These are phyloP conservation scores for Aspergillus indologenus DNA, from an alignment of 495 filamentous ascomycete genomes.

Conservation along the genomic window DNA sequence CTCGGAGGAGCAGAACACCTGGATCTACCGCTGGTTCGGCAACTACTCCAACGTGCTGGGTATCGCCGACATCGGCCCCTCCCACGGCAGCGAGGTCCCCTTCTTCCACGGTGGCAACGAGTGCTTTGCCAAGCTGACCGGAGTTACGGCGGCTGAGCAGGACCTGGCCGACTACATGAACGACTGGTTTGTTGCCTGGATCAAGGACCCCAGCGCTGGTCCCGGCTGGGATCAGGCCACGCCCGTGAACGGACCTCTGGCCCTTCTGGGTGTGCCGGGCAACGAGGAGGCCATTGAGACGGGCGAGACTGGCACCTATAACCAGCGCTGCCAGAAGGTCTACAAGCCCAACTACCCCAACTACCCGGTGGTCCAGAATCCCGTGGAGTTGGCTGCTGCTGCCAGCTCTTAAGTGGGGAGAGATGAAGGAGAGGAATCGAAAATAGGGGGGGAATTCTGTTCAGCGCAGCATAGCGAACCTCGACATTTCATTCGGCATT, in stretches of 20 bases:
- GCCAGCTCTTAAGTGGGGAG: slow-evolving; percentile 2
- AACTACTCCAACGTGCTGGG: slow-evolving; percentile 23
- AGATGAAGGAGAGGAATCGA: background rate
- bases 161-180: slow-evolving; percentile 26
- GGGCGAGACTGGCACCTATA: slow-evolving; percentile 22
- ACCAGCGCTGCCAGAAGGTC: slow-evolving; percentile 22
- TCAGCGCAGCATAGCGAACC: too few relatives aligned
- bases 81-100: slow-evolving; percentile 28
- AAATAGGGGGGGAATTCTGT: background rate
- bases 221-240: slow-evolving; percentile 22
- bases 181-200: slow-evolving; percentile 26
- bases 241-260: slow-evolving; percentile 24
- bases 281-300: slow-evolving; percentile 21
- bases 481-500: too few relatives aligned
- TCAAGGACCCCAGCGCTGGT: slow-evolving; percentile 23
- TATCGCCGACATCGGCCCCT: slow-evolving; percentile 19
- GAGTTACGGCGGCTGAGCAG: slow-evolving; percentile 22
- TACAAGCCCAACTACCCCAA: slow-evolving; percentile 21
- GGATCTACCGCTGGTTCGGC: slow-evolving; percentile 31
- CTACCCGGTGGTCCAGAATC: slow-evolving; percentile 25
- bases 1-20: slow-evolving; percentile 21
- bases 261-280: slow-evolving; percentile 21
- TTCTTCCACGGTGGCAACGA: slow-evolving; percentile 32
- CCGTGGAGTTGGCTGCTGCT: slow-evolving; percentile 15
- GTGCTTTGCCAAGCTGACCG: slow-evolving; percentile 21